Percentiles rank a stretch among this genome's conserved stretches.
These are phyloP conservation scores for Zoysia japonica DNA, from an alignment of 176 grass and related monocot species.

Conservation along the genomic window DNA sequence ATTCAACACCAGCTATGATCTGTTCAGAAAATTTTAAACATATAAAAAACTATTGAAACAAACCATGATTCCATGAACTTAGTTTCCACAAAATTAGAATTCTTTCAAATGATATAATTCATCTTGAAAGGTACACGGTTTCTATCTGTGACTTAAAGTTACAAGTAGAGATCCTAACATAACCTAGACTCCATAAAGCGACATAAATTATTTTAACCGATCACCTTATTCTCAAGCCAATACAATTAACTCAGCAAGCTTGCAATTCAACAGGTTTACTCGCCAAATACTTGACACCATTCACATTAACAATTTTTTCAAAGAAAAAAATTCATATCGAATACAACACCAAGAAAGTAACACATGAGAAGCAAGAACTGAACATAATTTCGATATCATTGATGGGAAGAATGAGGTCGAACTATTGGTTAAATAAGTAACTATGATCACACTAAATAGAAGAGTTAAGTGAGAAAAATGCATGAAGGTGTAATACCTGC, in stretches of 20 bases:
- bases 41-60: constrained; percentile 17
- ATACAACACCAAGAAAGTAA: neutral
- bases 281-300: neutral
- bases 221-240: neutral
- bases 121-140: neutral
- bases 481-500: constrained; percentile 51
- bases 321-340: neutral
- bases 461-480: neutral
- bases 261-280: constrained; percentile 1
- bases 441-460: neutral
- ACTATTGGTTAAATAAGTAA: neutral
- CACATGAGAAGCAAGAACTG: neutral
- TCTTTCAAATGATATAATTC: neutral
- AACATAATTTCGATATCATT: constrained; percentile 13
- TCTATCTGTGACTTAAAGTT: constrained; percentile 11
- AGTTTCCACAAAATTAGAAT: neutral
- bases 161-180: neutral
- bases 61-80: constrained; percentile 12
- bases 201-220: neutral
- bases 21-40: constrained; percentile 43
- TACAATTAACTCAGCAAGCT: constrained; percentile 14
- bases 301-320: neutral
- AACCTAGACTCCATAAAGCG: neutral
- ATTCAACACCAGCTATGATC: constrained; percentile 96
- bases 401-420: constrained; percentile 16